These are phyloP conservation scores for Coemansia javaensis DNA, from an alignment of 192 early-diverging fungal genomes.

Conservation along the genomic window DNA sequence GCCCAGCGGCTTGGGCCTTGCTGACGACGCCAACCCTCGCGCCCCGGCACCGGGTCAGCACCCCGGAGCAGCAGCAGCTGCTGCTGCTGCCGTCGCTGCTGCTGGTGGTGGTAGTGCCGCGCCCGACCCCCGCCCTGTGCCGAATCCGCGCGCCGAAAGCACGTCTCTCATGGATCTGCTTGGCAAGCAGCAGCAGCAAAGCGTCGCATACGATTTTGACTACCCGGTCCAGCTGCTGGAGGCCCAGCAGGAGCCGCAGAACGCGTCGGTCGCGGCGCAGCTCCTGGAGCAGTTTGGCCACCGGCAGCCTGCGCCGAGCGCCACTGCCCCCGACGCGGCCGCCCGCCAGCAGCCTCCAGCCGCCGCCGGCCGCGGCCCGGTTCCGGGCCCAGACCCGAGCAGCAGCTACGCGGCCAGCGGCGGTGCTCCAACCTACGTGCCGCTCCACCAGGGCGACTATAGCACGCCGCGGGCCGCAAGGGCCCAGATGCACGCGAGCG, in stretches of 20 bases:
- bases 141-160: background rate
- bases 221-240: background rate
- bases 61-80: background rate
- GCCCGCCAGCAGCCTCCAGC: background rate
- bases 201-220: background rate
- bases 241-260: background rate
- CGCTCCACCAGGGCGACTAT: too few relatives aligned
- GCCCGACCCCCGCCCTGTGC: too few relatives aligned
- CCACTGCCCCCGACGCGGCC: background rate
- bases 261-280: slow-evolving; percentile 1
- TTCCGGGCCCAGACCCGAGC: too few relatives aligned
- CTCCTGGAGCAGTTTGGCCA: slow-evolving; percentile 21
- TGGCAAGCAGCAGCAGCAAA: background rate
- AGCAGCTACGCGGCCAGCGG: background rate
- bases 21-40: too few relatives aligned
- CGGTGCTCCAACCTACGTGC: background rate
- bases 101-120: too few relatives aligned
- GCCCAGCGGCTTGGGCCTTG: slow-evolving; percentile 8
- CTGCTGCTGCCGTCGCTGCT: background rate
- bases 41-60: background rate
- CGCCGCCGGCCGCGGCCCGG: background rate
- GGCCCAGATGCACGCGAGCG: background rate
- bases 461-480: too few relatives aligned
- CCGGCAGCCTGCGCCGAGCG: background rate
- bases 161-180: background rate